Evolutionary conservation across 2,329 filamentous ascomycete species (phyloP), one percentile per base, ranked within the genome.

Genomic region (Pseudonectria foliicola): DNA sequence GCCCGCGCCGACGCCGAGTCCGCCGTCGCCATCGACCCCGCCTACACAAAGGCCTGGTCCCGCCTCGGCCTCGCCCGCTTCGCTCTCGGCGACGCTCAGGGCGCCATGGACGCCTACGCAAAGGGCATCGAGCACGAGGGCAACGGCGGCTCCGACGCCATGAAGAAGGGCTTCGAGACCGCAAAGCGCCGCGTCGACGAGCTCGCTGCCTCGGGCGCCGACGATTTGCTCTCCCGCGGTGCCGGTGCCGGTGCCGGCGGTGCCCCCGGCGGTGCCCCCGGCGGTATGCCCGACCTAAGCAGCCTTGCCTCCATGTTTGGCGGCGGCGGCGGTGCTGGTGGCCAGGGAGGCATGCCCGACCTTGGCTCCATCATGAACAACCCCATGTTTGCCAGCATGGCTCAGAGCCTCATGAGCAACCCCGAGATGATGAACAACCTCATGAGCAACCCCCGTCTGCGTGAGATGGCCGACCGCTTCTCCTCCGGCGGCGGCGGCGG

Each of bases 321-420:
- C 31, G 70, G 63, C 13, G 75, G 70, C 27, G 71, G 64, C 13
- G 76, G 70, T 16, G 77, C 64, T 8, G 80, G 75, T 5, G 80
- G 74, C 13, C 79, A 68, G 7, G 82, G 82, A 33, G 86, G 85
- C 35, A 92, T 95, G 84, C 88, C 89, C 10, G 90, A 96, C 60
- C 70, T 98, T 15, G 66, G 77, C 45, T 77, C 77, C 44, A 80
- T 98, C 60, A 94, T 96, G 88, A 88, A 71, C 70, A 98, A 96
- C 69, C 92, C 92, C 37, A 96, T 96, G 92, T 94, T 98, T 67
- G 79, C 88, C 33, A 85, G 76, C 66, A 95, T 96, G 88, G 92
- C 92, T 4, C 87, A 95, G 70, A 95, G 86, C 63, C 65, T 98
- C 36, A 96, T 96, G 92, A 86, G 80, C 66, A 95, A 98, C 67